Evolutionary conservation across 495 filamentous ascomycete species (phyloP).

Genomic region (Aspergillus heteromorphus): DNA sequence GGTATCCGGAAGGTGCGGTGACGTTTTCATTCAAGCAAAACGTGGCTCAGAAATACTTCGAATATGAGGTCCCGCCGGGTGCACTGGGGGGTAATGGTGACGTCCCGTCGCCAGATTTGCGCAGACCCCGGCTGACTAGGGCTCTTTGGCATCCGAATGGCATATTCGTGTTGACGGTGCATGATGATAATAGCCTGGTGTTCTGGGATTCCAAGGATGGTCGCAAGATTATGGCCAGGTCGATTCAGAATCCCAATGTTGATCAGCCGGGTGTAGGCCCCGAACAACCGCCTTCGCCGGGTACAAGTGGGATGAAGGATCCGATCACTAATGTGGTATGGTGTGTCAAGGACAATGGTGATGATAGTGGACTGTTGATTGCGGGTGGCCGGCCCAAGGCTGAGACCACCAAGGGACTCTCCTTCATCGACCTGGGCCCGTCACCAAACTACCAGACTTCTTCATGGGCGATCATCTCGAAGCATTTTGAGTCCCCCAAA

Average conservation of each 20-base stretch:
- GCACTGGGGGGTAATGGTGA: conserved; percentile 81
- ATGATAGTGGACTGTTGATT: conserved; percentile 85
- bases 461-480: conserved; percentile 72
- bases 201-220: conserved; percentile 96
- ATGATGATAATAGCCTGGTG: conserved; percentile 85
- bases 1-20: conserved; percentile 79
- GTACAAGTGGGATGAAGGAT: conserved; percentile 51
- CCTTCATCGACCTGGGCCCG: conserved; percentile 79
- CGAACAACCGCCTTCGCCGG: conserved; percentile 30
- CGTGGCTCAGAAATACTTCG: conserved; percentile 65
- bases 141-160: conserved; percentile 94
- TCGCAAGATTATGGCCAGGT: conserved; percentile 75
- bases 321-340: conserved; percentile 75
- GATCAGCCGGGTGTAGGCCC: conserved; percentile 52
- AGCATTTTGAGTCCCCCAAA: conserved; percentile 70
- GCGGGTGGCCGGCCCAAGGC: conserved; percentile 69
- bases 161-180: conserved; percentile 78
- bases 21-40: conserved; percentile 92
- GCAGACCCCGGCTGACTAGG: conserved; percentile 67
- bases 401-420: conserved; percentile 65
- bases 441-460: conserved; percentile 90
- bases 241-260: conserved; percentile 65
- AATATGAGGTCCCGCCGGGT: conserved; percentile 74
- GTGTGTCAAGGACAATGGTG: conserved; percentile 88
- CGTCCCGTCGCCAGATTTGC: conserved; percentile 42